Base-by-base conservation (phyloP, 208 protist species). In the Crithidia expoeki region DNA sequence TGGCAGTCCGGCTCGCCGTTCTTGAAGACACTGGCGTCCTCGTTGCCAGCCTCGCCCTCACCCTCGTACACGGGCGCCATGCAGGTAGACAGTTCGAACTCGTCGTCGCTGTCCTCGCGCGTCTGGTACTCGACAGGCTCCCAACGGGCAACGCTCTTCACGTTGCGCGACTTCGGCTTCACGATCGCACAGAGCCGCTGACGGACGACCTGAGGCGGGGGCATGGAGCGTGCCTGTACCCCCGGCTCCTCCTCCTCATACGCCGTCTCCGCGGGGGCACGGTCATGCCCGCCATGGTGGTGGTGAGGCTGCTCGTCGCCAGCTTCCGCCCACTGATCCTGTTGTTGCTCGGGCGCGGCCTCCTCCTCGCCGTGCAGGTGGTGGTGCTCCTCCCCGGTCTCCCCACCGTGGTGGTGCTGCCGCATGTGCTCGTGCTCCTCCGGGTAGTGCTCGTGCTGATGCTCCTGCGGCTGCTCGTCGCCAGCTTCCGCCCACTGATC, bases 61-160 rank as follows among this genome's bases (percentile, higher is more conserved):
- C 74, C 83, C 66, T 79, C 70, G 53, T 80, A 74, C 38, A 61
- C 56, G 6, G 56, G 56, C 25, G 33, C 38, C 56, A 49, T 61
- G 72, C 76, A 81, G 2, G 85, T 92, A 28, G 72, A 63, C 36
- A 86, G 60, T 52, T 92, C 86, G 63, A 92, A 88, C 69, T 92
- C 86, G 71, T 92, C 82, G 42, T 90, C 80, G 75, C 69, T 87
- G 47, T 72, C 85, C 21, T 68, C 58, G 16, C 75, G 85, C 17
- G 57, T 34, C 52, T 80, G 28, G 28, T 36, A 28, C 28, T 56
- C 51, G 58, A 89, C 81, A 5, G 80, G 77, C 58, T 87, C 83
- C 88, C 88, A 93, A 57, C 80, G 80, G 50, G 58, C 34, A 40
- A 80, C 76, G 33, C 61, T 36, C 55, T 72, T 86, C 49, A 71